Evolutionary conservation across 768 basidiomycete species (phyloP).

Genomic region (Mycena olivaceomarginata): DNA sequence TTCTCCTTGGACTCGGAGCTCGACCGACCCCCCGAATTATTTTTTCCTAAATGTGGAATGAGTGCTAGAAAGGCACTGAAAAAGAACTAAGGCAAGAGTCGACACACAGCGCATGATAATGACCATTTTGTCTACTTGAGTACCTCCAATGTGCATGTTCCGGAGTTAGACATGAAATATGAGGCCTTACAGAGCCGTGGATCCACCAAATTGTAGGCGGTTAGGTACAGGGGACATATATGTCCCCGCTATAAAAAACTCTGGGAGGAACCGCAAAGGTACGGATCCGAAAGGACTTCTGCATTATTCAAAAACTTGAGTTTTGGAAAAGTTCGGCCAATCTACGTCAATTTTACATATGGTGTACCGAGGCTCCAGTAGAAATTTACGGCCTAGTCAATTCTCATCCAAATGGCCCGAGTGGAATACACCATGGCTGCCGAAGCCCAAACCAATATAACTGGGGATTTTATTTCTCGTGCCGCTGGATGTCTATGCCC

Average conservation of each 20-base stretch:
- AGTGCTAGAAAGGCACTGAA: too few relatives aligned
- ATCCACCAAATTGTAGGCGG: background rate
- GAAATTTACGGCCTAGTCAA: background rate
- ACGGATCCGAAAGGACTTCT: background rate
- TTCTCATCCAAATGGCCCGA: background rate
- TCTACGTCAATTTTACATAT: background rate
- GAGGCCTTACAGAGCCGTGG: background rate
- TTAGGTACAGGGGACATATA: background rate
- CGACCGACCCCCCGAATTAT: too few relatives aligned
- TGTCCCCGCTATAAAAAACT: background rate
- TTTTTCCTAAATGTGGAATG: too few relatives aligned
- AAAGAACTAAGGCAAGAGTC: too few relatives aligned
- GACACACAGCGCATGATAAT: too few relatives aligned
- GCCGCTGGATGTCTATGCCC: too few relatives aligned
- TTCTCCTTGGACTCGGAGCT: too few relatives aligned
- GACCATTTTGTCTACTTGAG: too few relatives aligned
- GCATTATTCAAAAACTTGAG: background rate
- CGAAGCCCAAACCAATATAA: background rate
- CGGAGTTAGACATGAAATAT: background rate
- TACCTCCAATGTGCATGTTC: background rate
- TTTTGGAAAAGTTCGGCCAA: background rate
- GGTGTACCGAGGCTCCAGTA: background rate
- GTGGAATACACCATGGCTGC: background rate
- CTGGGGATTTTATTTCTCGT: background rate
- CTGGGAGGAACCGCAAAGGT: background rate